A percentile compares a stretch with the other conserved stretches of the same genome.
Evolutionary conservation across 768 basidiomycete species (phyloP).

Genomic region (Psilocybe azurescens): DNA sequence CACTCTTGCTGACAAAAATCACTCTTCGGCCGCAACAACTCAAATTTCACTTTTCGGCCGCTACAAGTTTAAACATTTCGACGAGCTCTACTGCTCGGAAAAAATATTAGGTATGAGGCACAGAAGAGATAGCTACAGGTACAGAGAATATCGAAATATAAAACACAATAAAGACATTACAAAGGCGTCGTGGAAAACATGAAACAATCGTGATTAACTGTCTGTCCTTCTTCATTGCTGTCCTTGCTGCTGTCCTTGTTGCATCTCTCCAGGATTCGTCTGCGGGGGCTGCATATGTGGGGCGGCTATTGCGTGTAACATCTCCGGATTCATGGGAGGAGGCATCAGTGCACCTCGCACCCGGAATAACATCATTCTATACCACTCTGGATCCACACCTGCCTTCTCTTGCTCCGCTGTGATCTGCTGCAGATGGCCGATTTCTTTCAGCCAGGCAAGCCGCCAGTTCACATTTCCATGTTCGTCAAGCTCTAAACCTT

Average conservation of each 20-base stretch:
- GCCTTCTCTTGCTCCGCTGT: conserved; percentile 84
- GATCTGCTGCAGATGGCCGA: conserved; percentile 74
- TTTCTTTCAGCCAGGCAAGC: conserved; percentile 79
- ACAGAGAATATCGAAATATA: conserved; percentile 21
- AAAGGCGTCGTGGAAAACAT: conserved; percentile 12
- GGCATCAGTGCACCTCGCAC: conserved; percentile 76
- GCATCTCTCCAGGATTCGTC: conserved; percentile 43
- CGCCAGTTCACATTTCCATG: conserved; percentile 85
- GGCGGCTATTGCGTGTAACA: conserved; percentile 51
- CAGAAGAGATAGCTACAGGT: conserved; percentile 12
- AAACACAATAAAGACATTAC: conserved; percentile 13
- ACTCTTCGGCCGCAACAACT: background rate
- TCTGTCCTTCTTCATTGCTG: conserved; percentile 16
- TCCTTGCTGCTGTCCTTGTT: conserved; percentile 41
- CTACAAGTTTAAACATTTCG: conserved; percentile 1
- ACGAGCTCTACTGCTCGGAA: background rate
- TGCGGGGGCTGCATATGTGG: conserved; percentile 46
- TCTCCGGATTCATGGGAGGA: conserved; percentile 55
- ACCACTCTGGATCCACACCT: conserved; percentile 85
- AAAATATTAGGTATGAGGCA: conserved; percentile 3
- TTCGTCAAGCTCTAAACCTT: conserved; percentile 74
- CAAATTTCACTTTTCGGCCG: conserved; percentile 14
- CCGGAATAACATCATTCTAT: conserved; percentile 83
- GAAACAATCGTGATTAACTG: conserved; percentile 17
- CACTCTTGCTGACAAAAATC: background rate